Conservation (phyloP, 257 asterid genomes). For the Fraxinus cuspidata region DNA sequence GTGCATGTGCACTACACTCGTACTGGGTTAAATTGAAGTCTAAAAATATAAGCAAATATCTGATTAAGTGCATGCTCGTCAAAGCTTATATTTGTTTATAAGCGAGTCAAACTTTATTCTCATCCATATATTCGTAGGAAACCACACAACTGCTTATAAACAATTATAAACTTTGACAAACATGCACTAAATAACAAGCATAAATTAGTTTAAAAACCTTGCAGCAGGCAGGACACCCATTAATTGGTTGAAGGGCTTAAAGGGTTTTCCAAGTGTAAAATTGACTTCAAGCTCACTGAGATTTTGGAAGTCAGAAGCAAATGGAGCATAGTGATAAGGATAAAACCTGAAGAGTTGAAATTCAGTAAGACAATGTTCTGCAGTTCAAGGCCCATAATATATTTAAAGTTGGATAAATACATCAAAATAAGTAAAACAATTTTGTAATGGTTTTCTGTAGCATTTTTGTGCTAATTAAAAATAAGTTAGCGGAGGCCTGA, state of each 20-base stretch:
- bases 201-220: conserved; percentile 40
- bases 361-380: neutral
- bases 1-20: conserved; percentile 57
- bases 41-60: conserved; percentile 14
- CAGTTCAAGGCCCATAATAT: neutral
- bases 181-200: neutral
- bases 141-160: too few relatives aligned
- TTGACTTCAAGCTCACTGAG: conserved; percentile 43
- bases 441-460: neutral
- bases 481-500: neutral
- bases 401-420: neutral
- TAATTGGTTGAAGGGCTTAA: conserved; percentile 68
- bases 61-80: neutral
- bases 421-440: neutral
- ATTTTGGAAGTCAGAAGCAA: conserved; percentile 61
- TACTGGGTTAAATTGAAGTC: conserved; percentile 15
- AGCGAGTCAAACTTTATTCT: too few relatives aligned
- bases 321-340: conserved; percentile 74
- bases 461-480: neutral
- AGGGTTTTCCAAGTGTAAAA: conserved; percentile 61
- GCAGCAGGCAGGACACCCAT: conserved; percentile 82
- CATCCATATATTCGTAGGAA: too few relatives aligned
- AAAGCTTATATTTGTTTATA: too few relatives aligned
- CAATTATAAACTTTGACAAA: too few relatives aligned
- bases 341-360: conserved; percentile 49